Evolutionary conservation across 257 asterid genomes (phyloP), one percentile per base, ranked within the genome.

Genomic region (Hygrophila difformis): DNA sequence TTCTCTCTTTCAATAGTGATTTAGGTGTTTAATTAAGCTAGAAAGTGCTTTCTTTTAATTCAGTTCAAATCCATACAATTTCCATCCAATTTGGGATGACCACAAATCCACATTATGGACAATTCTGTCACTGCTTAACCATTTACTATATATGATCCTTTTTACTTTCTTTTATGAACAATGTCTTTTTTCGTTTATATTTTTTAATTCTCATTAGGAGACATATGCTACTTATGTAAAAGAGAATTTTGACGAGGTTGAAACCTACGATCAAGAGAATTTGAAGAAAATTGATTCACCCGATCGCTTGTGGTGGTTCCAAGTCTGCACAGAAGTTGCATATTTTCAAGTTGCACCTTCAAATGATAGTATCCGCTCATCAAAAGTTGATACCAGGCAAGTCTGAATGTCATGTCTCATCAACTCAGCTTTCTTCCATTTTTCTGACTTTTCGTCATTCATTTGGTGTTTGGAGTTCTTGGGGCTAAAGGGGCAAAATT

Each of bases 281-380:
- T 62, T 89, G 75, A 89, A 74, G 81, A 59, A 63, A 20, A 64
- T 81, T 48, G 67, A 67, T 42, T 61, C 73, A 33, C 61, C 83
- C 34, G 80, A 62, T 62, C 96, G 94, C 54, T 63, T 89, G 70
- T 89, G 98, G 98, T 89, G 98, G 98, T 89, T 85, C 84, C 98
- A 89, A 72, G 98, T 85, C 53, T 89, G 98, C 57, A 75, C 96
- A 0, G 98, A 89, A 68, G 98, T 89, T 56, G 98, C 98, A 35
- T 89, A 75, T 76, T 89, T 89, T 64, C 98, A 89, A 79, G 87
- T 79, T 59, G 96, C 98, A 15, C 98, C 98, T 19, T 44, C 80
- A 56, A 82, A 85, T 65, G 98, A 89, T 52, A 89, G 93, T 59
- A 68, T 89, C 60, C 93, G 98, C 48, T 89, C 98, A 7, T 54